phyloP scores from a whole-genome alignment of 1,284 basidiomycete species.

The Sporisorium sorghi region DNA sequence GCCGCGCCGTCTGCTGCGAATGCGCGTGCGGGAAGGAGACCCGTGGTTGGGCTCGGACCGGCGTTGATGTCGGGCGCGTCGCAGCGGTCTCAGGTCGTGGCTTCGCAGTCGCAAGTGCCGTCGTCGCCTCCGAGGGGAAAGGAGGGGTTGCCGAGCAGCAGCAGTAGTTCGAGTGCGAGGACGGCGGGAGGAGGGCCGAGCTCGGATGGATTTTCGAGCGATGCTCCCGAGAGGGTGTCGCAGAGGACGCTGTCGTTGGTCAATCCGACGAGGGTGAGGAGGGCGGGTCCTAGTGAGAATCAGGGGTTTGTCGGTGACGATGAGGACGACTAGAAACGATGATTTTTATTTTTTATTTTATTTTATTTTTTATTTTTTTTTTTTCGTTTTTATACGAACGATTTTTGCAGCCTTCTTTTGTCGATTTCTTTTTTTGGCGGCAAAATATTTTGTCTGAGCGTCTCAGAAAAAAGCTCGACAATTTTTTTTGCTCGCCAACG shows the following conservation, averaged over 20 bases:
- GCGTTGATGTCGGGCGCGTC: neutral
- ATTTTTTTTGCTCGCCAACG: neutral
- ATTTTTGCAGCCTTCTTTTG: too few relatives aligned
- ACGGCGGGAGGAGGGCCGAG: constrained; percentile 4
- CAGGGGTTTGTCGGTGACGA: constrained; percentile 37
- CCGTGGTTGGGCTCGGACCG: constrained; percentile 24
- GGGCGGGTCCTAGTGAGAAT: constrained; percentile 38
- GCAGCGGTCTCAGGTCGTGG: constrained; percentile 5
- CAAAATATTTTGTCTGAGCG: neutral
- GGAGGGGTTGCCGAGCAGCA: constrained; percentile 14
- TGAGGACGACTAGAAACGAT: neutral
- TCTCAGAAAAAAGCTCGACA: neutral
- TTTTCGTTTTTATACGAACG: too few relatives aligned
- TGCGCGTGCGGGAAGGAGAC: constrained; percentile 9
- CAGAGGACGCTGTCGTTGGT: constrained; percentile 28
- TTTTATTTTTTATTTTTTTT: neutral
- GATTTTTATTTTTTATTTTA: constrained; percentile 9
- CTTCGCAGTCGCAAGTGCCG: neutral
- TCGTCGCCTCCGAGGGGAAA: constrained; percentile 8
- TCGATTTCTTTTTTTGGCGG: neutral
- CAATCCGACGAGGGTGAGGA: constrained; percentile 34
- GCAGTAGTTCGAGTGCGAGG: constrained; percentile 13
- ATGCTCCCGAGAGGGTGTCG: neutral
- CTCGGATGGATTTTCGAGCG: constrained; percentile 14
- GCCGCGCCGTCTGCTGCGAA: constrained; percentile 24